Conservation (phyloP, 495 filamentous ascomycete genomes). For the Articulospora tetracladia region DNA sequence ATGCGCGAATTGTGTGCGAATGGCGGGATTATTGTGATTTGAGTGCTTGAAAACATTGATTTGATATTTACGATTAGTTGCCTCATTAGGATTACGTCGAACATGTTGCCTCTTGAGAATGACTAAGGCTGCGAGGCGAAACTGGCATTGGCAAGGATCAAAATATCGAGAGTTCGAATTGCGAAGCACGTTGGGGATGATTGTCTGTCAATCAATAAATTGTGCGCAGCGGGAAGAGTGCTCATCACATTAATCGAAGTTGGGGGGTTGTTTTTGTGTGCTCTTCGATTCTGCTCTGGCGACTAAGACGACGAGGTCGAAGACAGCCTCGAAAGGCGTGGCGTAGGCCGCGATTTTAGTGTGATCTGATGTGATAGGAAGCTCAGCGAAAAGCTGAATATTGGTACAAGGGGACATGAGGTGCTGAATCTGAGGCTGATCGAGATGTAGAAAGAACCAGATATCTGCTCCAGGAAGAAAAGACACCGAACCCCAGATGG, state of each 20-base stretch:
- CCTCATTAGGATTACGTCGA: conserved; percentile 2
- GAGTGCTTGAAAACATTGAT: not conserved
- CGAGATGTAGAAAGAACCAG: conserved; percentile 18
- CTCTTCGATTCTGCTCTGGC: conserved; percentile 20
- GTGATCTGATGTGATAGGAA: conserved; percentile 17
- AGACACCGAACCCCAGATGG: conserved; percentile 18
- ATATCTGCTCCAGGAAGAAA: conserved; percentile 16
- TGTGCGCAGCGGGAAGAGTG: too few species aligned
- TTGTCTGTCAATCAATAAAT: conserved; percentile 3
- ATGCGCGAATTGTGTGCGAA: not conserved
- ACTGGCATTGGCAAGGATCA: not conserved
- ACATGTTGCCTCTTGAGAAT: not conserved
- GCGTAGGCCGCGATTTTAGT: conserved; percentile 12
- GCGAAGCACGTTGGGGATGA: not conserved
- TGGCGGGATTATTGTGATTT: not conserved
- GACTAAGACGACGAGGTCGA: conserved; percentile 25
- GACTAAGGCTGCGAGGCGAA: not conserved
- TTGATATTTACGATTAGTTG: conserved; percentile 3
- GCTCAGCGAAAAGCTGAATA: conserved; percentile 25
- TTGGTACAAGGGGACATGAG: conserved; percentile 28
- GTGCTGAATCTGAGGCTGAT: conserved; percentile 26
- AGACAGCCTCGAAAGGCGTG: conserved; percentile 17
- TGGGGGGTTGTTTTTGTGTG: conserved; percentile 10
- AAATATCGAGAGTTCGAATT: not conserved
- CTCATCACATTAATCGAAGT: conserved; percentile 9